Evolutionary conservation across 2,329 filamentous ascomycete genomes (phyloP).

Genomic region (Colletotrichum truncatum): DNA sequence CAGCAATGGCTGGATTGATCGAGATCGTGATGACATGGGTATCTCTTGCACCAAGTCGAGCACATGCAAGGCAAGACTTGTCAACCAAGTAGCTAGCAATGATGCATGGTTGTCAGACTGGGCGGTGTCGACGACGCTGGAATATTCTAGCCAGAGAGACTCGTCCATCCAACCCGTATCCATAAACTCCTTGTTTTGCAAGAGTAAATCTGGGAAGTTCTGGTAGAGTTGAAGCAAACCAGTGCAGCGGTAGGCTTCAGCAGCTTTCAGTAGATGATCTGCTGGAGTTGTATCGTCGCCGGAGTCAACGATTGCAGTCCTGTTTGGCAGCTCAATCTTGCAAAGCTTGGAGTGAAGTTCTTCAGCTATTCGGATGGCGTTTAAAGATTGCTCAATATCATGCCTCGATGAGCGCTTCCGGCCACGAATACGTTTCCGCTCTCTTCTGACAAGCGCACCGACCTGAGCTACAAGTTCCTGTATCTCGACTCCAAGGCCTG

Average conservation of each 20-base stretch:
- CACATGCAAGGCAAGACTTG: conserved; percentile 53
- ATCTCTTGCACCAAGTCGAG: conserved; percentile 50
- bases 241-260: conserved; percentile 39
- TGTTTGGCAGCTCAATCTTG: not conserved
- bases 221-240: conserved; percentile 39
- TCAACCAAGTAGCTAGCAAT: conserved; percentile 47
- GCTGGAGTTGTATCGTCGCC: conserved; percentile 37
- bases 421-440: conserved; percentile 35
- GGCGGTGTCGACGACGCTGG: conserved; percentile 10
- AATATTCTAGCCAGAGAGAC: not conserved
- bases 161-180: not conserved
- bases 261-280: conserved; percentile 35
- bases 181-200: conserved; percentile 34
- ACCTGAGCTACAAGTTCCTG: conserved; percentile 37
- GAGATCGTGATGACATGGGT: conserved; percentile 52
- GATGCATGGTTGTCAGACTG: not conserved
- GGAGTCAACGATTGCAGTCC: conserved; percentile 26
- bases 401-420: conserved; percentile 33
- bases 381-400: conserved; percentile 36
- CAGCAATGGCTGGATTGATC: conserved; percentile 54
- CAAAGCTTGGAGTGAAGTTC: conserved; percentile 31
- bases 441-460: conserved; percentile 34
- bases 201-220: conserved; percentile 50
- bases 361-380: conserved; percentile 33
- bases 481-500: conserved; percentile 34